Conservation (phyloP, 257 asterid species). For the Parsonsia alboflavescens region DNA sequence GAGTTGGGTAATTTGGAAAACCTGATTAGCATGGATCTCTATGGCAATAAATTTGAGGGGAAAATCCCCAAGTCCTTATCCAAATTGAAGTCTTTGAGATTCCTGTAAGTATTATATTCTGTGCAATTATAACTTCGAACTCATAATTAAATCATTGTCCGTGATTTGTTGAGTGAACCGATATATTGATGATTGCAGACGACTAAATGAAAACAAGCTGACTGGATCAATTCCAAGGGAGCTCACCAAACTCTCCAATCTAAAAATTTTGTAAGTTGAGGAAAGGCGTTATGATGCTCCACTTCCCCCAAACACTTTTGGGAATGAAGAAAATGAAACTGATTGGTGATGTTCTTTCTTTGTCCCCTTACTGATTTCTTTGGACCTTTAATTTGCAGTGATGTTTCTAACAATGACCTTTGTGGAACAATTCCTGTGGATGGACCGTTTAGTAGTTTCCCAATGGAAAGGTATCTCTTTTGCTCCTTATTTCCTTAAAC, state of each 20-base stretch:
- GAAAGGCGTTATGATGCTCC: background rate
- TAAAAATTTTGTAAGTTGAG: constrained; percentile 62
- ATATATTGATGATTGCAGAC: constrained; percentile 32
- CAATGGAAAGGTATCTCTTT: constrained; percentile 72
- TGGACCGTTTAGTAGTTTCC: constrained; percentile 68
- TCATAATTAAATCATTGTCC: background rate
- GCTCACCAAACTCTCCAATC: constrained; percentile 63
- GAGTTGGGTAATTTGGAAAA: constrained; percentile 65
- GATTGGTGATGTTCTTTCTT: background rate
- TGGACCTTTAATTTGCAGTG: constrained; percentile 44
- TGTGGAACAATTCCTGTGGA: constrained; percentile 92
- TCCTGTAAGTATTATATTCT: constrained; percentile 48
- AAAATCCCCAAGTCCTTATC: constrained; percentile 62
- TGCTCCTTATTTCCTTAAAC: background rate
- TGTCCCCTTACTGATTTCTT: constrained; percentile 5
- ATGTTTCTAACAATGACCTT: constrained; percentile 67
- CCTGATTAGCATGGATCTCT: constrained; percentile 80
- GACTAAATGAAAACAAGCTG: constrained; percentile 69
- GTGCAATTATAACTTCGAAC: background rate
- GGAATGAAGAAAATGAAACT: background rate
- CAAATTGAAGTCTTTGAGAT: constrained; percentile 63
- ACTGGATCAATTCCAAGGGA: constrained; percentile 86
- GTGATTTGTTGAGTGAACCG: constrained; percentile 2
- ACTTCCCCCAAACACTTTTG: background rate
- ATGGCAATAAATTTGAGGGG: constrained; percentile 62